Evolutionary conservation across 2,329 filamentous ascomycete genomes (phyloP).

Genomic region (Ophiostoma tasmaniense): DNA sequence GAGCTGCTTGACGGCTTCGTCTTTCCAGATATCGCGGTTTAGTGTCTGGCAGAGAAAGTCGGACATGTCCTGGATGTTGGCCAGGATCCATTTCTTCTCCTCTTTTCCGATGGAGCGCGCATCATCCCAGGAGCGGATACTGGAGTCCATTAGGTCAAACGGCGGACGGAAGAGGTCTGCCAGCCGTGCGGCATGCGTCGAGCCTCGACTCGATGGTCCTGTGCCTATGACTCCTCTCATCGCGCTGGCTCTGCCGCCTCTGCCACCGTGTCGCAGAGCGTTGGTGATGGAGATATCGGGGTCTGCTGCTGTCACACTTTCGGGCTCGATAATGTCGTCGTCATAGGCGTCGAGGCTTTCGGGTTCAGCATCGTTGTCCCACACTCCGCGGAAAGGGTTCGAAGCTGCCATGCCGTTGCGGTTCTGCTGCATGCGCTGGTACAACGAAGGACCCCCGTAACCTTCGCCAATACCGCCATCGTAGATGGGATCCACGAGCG

Average conservation of each 20-base stretch:
- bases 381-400: constrained; percentile 35
- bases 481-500: constrained; percentile 66
- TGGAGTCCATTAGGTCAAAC: constrained; percentile 74
- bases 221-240: background rate
- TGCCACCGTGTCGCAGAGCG: background rate
- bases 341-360: constrained; percentile 11
- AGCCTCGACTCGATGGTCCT: background rate
- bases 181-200: constrained; percentile 42
- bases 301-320: background rate
- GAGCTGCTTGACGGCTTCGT: constrained; percentile 66
- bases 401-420: constrained; percentile 13
- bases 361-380: constrained; percentile 27
- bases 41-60: constrained; percentile 92
- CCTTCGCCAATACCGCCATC: constrained; percentile 37
- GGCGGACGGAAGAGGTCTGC: constrained; percentile 90
- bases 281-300: background rate
- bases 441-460: constrained; percentile 38
- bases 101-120: constrained; percentile 81
- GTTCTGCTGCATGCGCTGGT: constrained; percentile 50
- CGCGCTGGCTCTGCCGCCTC: constrained; percentile 1
- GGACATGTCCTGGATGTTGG: constrained; percentile 88
- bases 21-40: constrained; percentile 95
- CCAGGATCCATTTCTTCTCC: constrained; percentile 84
- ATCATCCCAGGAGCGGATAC: constrained; percentile 61
- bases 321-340: background rate